Base-by-base conservation (phyloP, 768 basidiomycete species). In the Suillus plorans region DNA sequence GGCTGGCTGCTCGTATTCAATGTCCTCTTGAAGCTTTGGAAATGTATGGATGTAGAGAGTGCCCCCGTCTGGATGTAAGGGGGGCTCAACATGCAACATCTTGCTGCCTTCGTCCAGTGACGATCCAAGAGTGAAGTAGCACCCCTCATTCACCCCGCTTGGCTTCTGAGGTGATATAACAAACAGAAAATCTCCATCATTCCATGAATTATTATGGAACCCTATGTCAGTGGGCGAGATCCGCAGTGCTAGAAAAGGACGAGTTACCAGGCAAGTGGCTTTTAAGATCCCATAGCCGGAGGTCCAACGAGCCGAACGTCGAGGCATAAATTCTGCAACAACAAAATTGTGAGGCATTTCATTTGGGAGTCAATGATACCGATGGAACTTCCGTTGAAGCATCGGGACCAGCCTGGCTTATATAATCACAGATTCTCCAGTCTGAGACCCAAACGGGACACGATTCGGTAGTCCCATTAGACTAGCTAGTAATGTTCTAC, bases 41-140 rank as follows among this genome's bases (percentile, higher is more conserved):
- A 62, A 59, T 56, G 62, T 63, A 37, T 56, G 62, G 7, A 63
- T 16, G 22, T 56, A 63, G 13, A 56, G n/a, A 31, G 62, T 42
- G 42, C n/a, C n/a, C 13, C 18, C 28, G 16, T 8, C 50, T 39
- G 61, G 34, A 34, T 13, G 52, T 28, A 52, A 52, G 25, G 50
- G 50, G 14, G 50, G 25, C 9, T 52, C 50, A 52, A 52, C 7
- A 14, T 52, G 50, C 50, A 52, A 52, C 25, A 52, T 18, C 7
- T 52, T 28, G 1, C 25, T 52, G 7, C 7, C 8, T 52, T 2
- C 3, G 16, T 52, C 22, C 50, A 52, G 25, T 18, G 25, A 52
- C 1, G 50, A 52, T 63, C 50, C 52, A 2, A 63, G 52, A n/a
- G 56, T 22, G n/a, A 63, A 34, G 36, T 55, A 55, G 41, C 36